These are phyloP conservation scores for Tylopilus rubrobrunneus DNA, from an alignment of 768 basidiomycete genomes.

Conservation along the genomic window DNA sequence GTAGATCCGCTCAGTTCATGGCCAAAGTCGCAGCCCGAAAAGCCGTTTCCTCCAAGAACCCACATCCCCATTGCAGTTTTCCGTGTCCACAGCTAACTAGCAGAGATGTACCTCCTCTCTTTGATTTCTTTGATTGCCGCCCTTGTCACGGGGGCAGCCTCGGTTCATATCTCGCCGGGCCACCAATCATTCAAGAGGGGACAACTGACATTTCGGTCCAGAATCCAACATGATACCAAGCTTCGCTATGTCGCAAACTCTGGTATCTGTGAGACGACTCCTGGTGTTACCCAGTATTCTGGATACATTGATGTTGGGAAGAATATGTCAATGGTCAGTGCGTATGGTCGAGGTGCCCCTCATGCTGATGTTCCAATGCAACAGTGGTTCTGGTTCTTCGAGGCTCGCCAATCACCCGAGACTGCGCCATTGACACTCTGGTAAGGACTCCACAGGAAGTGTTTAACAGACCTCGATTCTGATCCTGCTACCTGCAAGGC, in stretches of 20 bases:
- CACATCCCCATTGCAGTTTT: no score
- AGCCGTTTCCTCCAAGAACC: no score
- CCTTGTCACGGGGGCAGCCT: no score
- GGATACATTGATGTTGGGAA: slow-evolving; percentile 58
- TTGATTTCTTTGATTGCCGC: no score
- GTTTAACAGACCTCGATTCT: neutral
- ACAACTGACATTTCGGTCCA: slow-evolving; percentile 8
- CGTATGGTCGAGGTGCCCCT: neutral
- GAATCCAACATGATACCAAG: slow-evolving; percentile 20
- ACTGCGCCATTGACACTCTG: slow-evolving; percentile 66
- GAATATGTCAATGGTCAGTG: slow-evolving; percentile 55
- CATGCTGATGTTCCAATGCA: slow-evolving; percentile 2
- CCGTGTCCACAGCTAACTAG: no score
- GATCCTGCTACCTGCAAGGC: slow-evolving; percentile 27
- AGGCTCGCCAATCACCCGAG: slow-evolving; percentile 53
- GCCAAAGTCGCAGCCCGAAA: no score
- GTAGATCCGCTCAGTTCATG: no score
- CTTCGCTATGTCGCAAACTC: slow-evolving; percentile 55
- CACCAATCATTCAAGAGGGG: neutral
- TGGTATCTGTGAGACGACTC: slow-evolving; percentile 63
- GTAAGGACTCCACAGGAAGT: slow-evolving; percentile 27
- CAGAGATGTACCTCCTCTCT: no score
- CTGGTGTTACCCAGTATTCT: slow-evolving; percentile 54
- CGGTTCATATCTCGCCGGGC: no score
- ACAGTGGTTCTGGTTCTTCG: slow-evolving; percentile 77